These are phyloP conservation scores for Breviolum minutum DNA, from an alignment of 73 alveolate genomes.

Conservation along the genomic window DNA sequence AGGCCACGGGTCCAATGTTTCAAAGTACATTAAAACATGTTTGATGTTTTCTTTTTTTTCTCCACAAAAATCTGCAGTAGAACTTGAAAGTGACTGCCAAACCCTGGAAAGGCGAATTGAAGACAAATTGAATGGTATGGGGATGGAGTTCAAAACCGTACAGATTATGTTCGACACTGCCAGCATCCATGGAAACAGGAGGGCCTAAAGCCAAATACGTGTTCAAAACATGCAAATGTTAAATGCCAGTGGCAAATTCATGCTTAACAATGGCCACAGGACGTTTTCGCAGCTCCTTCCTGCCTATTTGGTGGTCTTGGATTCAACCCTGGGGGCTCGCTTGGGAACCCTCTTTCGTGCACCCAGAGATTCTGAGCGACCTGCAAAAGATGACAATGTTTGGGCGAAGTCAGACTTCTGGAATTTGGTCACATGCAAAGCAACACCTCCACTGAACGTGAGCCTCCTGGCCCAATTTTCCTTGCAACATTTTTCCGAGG, in stretches of 20 bases:
- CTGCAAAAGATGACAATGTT: not conserved
- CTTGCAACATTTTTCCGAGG: not conserved
- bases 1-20: not conserved
- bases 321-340: not conserved
- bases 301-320: not conserved
- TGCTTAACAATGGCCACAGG: not conserved
- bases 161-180: not conserved
- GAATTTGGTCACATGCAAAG: not conserved
- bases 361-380: not conserved
- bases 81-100: not conserved
- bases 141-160: not conserved
- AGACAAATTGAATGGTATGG: not conserved
- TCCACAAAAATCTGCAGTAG: no score
- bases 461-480: not conserved
- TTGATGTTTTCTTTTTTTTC: not conserved
- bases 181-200: constrained; percentile 28
- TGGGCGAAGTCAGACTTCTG: not conserved
- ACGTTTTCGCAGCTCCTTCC: not conserved
- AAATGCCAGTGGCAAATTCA: not conserved
- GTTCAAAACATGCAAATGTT: not conserved
- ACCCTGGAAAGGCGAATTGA: not conserved
- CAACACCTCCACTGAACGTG: not conserved
- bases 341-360: constrained; percentile 21
- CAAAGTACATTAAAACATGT: not conserved
- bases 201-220: not conserved